phyloP scores from a whole-genome alignment of 1,139 yeast genomes.

The Meyerozyma elateridarum region DNA sequence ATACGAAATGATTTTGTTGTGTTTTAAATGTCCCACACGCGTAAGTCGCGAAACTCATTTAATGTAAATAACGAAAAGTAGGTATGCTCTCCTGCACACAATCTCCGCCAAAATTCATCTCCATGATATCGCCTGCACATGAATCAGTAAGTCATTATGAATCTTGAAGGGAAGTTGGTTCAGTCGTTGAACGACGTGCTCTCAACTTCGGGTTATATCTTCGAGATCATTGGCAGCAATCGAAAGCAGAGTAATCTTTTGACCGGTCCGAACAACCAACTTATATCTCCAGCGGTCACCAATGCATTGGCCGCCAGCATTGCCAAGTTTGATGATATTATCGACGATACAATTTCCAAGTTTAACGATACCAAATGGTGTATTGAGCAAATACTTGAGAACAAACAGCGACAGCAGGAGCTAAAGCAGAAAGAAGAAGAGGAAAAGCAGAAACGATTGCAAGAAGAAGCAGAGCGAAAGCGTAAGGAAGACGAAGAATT shows the following conservation, averaged over 20 bases:
- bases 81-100: too few species aligned
- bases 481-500: slow-evolving; percentile 15
- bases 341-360: slow-evolving; percentile 41
- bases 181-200: slow-evolving; percentile 39
- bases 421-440: slow-evolving; percentile 36
- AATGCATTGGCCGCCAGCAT: slow-evolving; percentile 35
- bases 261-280: slow-evolving; percentile 41
- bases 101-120: too few species aligned
- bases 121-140: too few species aligned
- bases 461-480: slow-evolving; percentile 19
- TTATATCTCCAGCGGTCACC: slow-evolving; percentile 38
- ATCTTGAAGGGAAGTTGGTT: slow-evolving; percentile 38
- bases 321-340: slow-evolving; percentile 37
- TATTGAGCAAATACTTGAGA: slow-evolving; percentile 40
- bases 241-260: slow-evolving; percentile 39
- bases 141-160: too few species aligned
- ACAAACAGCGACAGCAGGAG: slow-evolving; percentile 40
- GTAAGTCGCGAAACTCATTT: too few species aligned
- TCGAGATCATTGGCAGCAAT: slow-evolving; percentile 41
- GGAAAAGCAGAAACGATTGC: slow-evolving; percentile 25
- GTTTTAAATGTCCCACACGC: too few species aligned
- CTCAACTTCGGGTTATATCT: slow-evolving; percentile 41
- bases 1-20: too few species aligned
- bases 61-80: slow-evolving; percentile 1
- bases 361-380: slow-evolving; percentile 47